Evolutionary conservation across 352 stramenopile genomes (phyloP).

Genomic region (Thraustochytrium striatum): DNA sequence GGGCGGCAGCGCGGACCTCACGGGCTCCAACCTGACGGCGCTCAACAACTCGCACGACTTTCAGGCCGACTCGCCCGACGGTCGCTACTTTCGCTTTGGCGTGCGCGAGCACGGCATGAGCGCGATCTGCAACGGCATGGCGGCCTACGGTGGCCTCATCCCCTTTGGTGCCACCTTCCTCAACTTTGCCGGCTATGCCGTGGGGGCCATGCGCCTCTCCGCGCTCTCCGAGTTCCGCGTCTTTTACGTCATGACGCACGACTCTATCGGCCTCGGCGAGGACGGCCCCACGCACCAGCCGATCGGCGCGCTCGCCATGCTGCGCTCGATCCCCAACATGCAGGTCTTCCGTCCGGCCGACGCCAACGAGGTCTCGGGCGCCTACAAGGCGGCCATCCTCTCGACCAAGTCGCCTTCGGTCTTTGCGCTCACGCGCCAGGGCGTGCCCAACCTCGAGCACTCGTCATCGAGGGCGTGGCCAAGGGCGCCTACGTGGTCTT

Average conservation of each 20-base stretch:
- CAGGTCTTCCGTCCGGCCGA: slow-evolving; percentile 94
- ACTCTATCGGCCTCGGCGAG: slow-evolving; percentile 98
- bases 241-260: slow-evolving; percentile 98
- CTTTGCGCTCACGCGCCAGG: slow-evolving; percentile 84
- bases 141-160: slow-evolving; percentile 90
- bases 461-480: slow-evolving; percentile 81
- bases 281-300: slow-evolving; percentile 99
- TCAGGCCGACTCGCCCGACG: slow-evolving; percentile 89
- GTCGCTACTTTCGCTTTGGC: slow-evolving; percentile 95
- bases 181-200: slow-evolving; percentile 97
- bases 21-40: slow-evolving; percentile 91
- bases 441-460: slow-evolving; percentile 78
- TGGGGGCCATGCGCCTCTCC: slow-evolving; percentile 87
- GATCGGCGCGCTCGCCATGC: slow-evolving; percentile 92
- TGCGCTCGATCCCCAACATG: slow-evolving; percentile 96
- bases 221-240: slow-evolving; percentile 89
- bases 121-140: slow-evolving; percentile 95
- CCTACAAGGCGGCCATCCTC: slow-evolving; percentile 79
- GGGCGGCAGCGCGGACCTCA: slow-evolving; percentile 96
- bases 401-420: slow-evolving; percentile 79
- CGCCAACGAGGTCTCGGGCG: slow-evolving; percentile 93
- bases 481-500: slow-evolving; percentile 80
- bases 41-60: slow-evolving; percentile 93
- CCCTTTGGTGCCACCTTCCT: slow-evolving; percentile 99
- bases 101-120: slow-evolving; percentile 98